Conservation (phyloP, 306 rosid genomes). For the Inga laurina region DNA sequence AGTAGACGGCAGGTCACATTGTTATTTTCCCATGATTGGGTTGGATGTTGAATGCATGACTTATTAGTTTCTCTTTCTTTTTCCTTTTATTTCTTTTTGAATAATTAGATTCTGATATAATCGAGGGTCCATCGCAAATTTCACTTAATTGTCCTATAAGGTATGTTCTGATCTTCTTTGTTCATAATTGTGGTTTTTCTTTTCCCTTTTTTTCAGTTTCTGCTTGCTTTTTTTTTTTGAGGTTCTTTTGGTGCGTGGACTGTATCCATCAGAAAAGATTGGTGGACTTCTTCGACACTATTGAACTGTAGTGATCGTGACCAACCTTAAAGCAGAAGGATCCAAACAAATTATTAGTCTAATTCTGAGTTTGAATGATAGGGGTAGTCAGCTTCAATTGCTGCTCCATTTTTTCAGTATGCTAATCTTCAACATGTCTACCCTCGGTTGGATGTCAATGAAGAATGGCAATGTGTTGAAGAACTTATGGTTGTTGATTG, state of each 20-base stretch:
- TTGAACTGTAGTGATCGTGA: not conserved
- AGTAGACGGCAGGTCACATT: not conserved
- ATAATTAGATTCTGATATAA: constrained; percentile 67
- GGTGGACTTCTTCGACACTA: not conserved
- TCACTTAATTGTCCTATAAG: constrained; percentile 98
- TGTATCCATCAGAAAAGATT: not conserved
- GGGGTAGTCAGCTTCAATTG: not conserved
- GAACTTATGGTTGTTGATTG: not conserved
- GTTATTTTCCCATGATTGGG: constrained; percentile 1
- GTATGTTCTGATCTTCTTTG: constrained; percentile 45
- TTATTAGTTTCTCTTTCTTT: not conserved
- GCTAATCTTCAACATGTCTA: constrained; percentile 3
- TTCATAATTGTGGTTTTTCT: constrained; percentile 23
- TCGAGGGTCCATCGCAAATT: constrained; percentile 90
- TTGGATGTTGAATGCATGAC: constrained; percentile 23
- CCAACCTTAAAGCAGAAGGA: constrained; percentile 3
- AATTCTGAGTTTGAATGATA: not conserved
- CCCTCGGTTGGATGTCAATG: constrained; percentile 9
- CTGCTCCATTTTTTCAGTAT: not conserved
- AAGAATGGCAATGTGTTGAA: constrained; percentile 6
- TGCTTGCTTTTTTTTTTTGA: constrained; percentile 13
- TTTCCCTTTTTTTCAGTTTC: not conserved
- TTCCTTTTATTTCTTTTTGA: not conserved
- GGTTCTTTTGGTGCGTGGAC: constrained; percentile 6
- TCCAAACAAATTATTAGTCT: not conserved